Evolutionary conservation across 441 rosid species (phyloP).

Genomic region (Euphorbia celastroides): DNA sequence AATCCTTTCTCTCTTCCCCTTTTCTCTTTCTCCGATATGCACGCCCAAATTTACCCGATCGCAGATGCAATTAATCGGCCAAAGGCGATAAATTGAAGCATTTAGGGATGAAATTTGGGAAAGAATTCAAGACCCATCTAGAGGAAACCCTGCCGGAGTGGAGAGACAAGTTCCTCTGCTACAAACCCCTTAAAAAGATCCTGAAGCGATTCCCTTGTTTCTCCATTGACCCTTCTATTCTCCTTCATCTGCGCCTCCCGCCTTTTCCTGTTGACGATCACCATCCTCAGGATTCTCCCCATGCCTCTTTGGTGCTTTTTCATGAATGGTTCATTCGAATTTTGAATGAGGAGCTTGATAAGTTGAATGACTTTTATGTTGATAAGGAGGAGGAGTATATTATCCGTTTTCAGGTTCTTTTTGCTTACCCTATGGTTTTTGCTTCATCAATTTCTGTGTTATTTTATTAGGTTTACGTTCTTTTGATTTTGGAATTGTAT

Average conservation of each 20-base stretch:
- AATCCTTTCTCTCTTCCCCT: too few relatives aligned
- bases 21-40: not conserved
- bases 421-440: not conserved
- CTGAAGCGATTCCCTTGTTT: slow-evolving; percentile 52
- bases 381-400: slow-evolving; percentile 93
- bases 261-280: not conserved
- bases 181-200: slow-evolving; percentile 84
- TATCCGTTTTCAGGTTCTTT: slow-evolving; percentile 71
- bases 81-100: not conserved
- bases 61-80: not conserved
- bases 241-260: slow-evolving; percentile 19
- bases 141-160: slow-evolving; percentile 91
- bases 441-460: not conserved
- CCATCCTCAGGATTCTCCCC: not conserved
- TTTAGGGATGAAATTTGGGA: slow-evolving; percentile 73
- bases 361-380: slow-evolving; percentile 84
- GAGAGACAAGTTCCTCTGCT: slow-evolving; percentile 93
- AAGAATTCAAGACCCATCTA: slow-evolving; percentile 81
- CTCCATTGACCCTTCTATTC: slow-evolving; percentile 15
- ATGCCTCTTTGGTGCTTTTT: slow-evolving; percentile 30
- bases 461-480: not conserved
- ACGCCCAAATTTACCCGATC: not conserved
- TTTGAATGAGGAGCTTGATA: slow-evolving; percentile 77
- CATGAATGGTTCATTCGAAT: slow-evolving; percentile 70
- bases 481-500: not conserved